A percentile compares a stretch with the other conserved stretches of the same genome.
Conservation (phyloP, 768 basidiomycete species). For the Termitomyces titanicus region DNA sequence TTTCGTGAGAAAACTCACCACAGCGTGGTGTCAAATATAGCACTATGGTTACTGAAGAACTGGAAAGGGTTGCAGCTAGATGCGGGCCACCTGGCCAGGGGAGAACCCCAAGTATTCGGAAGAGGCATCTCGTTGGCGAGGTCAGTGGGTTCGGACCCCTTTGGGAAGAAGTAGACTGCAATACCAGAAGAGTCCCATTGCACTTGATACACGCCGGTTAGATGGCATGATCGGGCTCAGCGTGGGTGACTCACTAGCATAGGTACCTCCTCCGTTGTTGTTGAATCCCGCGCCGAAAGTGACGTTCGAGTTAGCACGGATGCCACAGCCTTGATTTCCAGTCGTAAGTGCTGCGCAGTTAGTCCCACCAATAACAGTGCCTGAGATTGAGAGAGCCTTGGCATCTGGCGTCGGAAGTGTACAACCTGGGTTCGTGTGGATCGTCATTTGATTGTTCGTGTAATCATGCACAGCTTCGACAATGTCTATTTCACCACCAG, state of each 20-base stretch:
- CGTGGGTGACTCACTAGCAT: slow-evolving; percentile 64
- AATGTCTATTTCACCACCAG: slow-evolving; percentile 77
- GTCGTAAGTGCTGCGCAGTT: slow-evolving; percentile 72
- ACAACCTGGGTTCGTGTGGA: slow-evolving; percentile 77
- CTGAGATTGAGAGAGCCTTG: slow-evolving; percentile 51
- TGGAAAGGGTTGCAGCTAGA: slow-evolving; percentile 68
- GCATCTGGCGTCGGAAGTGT: slow-evolving; percentile 47
- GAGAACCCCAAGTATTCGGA: slow-evolving; percentile 72
- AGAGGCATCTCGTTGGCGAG: slow-evolving; percentile 69
- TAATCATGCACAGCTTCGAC: slow-evolving; percentile 82
- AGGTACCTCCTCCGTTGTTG: slow-evolving; percentile 79
- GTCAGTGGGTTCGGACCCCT: slow-evolving; percentile 71
- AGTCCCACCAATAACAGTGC: slow-evolving; percentile 62
- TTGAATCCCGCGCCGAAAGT: slow-evolving; percentile 91
- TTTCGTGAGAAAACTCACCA: slow-evolving; percentile 45
- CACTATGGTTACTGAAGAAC: slow-evolving; percentile 74
- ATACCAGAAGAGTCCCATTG: slow-evolving; percentile 77
- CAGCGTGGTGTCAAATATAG: slow-evolving; percentile 84
- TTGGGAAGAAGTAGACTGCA: slow-evolving; percentile 78
- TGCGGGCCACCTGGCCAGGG: slow-evolving; percentile 79
- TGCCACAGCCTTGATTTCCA: slow-evolving; percentile 79
- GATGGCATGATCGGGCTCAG: neutral
- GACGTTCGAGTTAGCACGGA: slow-evolving; percentile 52
- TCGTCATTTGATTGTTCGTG: slow-evolving; percentile 76
- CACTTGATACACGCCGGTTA: slow-evolving; percentile 38